Base-by-base conservation (phyloP, 139 green algal species). In the Micractinium conductrix region DNA sequence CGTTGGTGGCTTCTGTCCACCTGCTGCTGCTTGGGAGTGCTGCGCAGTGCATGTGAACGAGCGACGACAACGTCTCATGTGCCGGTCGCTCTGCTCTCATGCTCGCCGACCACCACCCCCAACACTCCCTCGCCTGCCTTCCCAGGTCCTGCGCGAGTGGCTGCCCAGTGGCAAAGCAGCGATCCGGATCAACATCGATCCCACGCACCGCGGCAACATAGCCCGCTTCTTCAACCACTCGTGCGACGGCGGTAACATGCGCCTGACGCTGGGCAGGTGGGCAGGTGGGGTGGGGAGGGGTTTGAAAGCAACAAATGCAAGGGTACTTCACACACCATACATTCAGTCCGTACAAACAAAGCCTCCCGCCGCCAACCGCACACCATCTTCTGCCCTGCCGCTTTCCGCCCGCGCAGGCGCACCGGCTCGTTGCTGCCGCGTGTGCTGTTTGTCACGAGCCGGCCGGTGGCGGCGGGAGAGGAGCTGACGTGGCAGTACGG, bases 401-500 rank as follows among this genome's bases (percentile, higher is more conserved):
- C 24, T 21, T 16, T 21, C 53, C 53, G 10, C 53, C 53, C 53
- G 10, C 65, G 58, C 76, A 82, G 76, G 22, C 84, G 72, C 0
- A 44, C 44, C 9, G 93, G 93, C 2, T 43, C 43, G 30, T 53
- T 93, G n/a, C 16, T 96, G 10, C 93, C 93, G 0, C 58, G 78
- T 0, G 84, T 92, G 0, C 86, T 83, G 1, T 69, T 96, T 5
- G 89, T 93, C 82, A 88, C 93, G 1, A 40, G 73, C 7, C 40
- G 79, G 1, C 63, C 90, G 24, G 87, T 96, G 2, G 4, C 24
- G 0, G 2, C 38, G 3, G 89, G 87, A 0, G 89, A 93, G 44
- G 93, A 96, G 84, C 67, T 96, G 2, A 95, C 91, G 0, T 95
- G 89, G 33, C 22, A 33, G 2, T 96, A 96, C 75, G 93, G 92